Percentiles rank a stretch among this genome's conserved stretches.
These are phyloP conservation scores for Linum lewisii DNA, from an alignment of 345 rosid species.

Conservation along the genomic window DNA sequence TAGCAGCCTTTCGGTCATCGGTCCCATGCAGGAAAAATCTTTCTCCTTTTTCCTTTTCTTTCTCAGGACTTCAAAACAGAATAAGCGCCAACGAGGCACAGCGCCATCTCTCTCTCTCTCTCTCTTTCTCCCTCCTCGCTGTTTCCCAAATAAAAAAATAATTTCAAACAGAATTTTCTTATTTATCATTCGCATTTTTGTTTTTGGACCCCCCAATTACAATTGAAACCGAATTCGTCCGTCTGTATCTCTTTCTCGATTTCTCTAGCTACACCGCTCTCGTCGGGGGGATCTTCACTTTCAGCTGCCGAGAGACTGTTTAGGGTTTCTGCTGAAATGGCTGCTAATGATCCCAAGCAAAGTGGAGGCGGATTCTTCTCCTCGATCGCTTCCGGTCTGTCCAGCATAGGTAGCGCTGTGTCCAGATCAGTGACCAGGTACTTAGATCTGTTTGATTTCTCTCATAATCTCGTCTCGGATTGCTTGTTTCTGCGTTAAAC, in stretches of 20 bases:
- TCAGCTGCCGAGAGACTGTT: not conserved
- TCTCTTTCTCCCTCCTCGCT: not conserved
- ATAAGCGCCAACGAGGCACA: slow-evolving; percentile 6
- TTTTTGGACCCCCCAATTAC: not conserved
- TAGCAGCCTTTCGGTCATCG: too few species aligned
- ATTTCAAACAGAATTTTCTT: not conserved
- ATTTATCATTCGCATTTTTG: not conserved
- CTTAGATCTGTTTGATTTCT: slow-evolving; percentile 17
- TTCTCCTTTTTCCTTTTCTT: not conserved
- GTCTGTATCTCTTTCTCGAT: not conserved
- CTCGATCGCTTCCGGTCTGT: slow-evolving; percentile 60
- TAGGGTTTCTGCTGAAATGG: slow-evolving; percentile 30
- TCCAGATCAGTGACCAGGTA: slow-evolving; percentile 94
- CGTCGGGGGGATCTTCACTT: not conserved
- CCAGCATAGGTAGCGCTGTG: slow-evolving; percentile 68
- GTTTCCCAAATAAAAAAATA: not conserved
- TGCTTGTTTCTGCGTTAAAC: not conserved
- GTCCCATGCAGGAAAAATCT: too few species aligned
- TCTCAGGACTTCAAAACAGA: not conserved
- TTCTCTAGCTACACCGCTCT: not conserved
- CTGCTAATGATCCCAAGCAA: slow-evolving; percentile 64
- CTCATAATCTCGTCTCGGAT: not conserved
- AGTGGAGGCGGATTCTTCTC: slow-evolving; percentile 66
- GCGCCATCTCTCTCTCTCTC: not conserved
- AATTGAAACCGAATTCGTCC: not conserved